Percentiles rank a stretch among this genome's conserved stretches.
These are phyloP conservation scores for Camptophora hylomeconis DNA, from an alignment of 2,329 filamentous ascomycete genomes.

Conservation along the genomic window DNA sequence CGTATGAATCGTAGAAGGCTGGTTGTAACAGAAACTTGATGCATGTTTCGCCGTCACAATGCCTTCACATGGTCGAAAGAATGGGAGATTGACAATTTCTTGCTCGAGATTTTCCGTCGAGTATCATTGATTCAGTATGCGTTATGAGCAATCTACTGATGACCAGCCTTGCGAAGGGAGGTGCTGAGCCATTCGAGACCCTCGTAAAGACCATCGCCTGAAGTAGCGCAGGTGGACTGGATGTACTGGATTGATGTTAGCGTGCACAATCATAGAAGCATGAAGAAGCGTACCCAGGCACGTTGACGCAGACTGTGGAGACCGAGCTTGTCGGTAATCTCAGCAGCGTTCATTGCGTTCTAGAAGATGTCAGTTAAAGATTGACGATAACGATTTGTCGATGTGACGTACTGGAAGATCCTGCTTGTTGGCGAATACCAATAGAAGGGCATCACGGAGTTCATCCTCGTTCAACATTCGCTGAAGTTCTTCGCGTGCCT, in stretches of 20 bases:
- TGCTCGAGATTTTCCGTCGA: constrained; percentile 3
- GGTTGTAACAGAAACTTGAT: constrained; percentile 5
- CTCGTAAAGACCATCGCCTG: constrained; percentile 98
- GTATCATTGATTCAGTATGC: constrained; percentile 1
- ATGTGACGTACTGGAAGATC: constrained; percentile 72
- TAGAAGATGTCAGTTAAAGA: constrained; percentile 25
- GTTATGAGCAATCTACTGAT: constrained; percentile 25
- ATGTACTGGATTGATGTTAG: constrained; percentile 57
- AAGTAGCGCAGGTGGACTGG: constrained; percentile 98
- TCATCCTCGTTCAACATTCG: constrained; percentile 96
- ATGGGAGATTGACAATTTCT: constrained; percentile 3
- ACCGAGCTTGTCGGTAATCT: constrained; percentile 99
- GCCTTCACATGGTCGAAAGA: constrained; percentile 4
- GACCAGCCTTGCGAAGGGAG: constrained; percentile 60
- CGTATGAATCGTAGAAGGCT: constrained; percentile 6
- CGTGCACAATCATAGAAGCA: constrained; percentile 7
- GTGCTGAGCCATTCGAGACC: constrained; percentile 88
- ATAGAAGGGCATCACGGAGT: constrained; percentile 85
- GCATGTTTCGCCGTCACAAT: not conserved
- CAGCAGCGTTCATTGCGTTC: constrained; percentile 99
- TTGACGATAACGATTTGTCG: constrained; percentile 3
- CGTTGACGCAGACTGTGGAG: constrained; percentile 98
- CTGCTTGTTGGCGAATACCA: constrained; percentile 99
- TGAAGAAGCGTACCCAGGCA: constrained; percentile 68
- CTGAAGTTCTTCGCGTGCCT: constrained; percentile 85